Base-by-base conservation (phyloP, 2,329 filamentous ascomycete species). In the Mycosphaerelloides madeirae region DNA sequence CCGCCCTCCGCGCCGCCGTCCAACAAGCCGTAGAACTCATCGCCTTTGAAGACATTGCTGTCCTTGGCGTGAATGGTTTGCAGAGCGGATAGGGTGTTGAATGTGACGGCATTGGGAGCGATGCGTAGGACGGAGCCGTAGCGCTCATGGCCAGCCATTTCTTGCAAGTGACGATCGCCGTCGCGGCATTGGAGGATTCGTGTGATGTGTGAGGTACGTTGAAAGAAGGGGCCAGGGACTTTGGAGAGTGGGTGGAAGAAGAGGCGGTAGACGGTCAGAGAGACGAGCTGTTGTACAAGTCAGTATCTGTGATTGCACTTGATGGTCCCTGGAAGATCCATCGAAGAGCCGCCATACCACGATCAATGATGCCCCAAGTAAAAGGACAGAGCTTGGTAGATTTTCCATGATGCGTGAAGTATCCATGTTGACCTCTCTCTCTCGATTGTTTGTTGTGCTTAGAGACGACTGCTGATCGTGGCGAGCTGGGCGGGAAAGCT, bases 11-110 rank as follows among this genome's bases (percentile, higher is more conserved):
- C 34, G 18, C 34, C 34, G 9, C 34, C 34, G 12, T 37, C 34
- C 9, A 37, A 22, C 34, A 37, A 18, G 16, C 34, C 34, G 18
- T 37, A 37, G 18, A 37, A 37, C 12, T 37, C 34, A 22, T 37
- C 34, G 18, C 34, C 34, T 37, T 37, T 37, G 16, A 20, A 20
- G 7, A 37, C 34, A 25, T 37, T 37, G 34, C 34, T 37, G 15
- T 37, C 34, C 25, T 22, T 37, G 7, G 16, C 14, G 34, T 37
- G 16, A 13, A 37, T 37, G 11, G 34, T 25, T 14, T 22, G 34
- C 8, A 37, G 19, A 22, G 34, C 34, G 8, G 34, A 37, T 3
- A 37, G 34, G 9, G 34, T 37, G 19, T 22, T 37, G 34, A 37
- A 37, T 13, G 7, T 13, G 34, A 37, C 18, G 8, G 34, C 15